These are phyloP conservation scores for Ophiocordyceps camponoti-saundersi DNA, from an alignment of 2,329 filamentous ascomycete genomes.

Conservation along the genomic window DNA sequence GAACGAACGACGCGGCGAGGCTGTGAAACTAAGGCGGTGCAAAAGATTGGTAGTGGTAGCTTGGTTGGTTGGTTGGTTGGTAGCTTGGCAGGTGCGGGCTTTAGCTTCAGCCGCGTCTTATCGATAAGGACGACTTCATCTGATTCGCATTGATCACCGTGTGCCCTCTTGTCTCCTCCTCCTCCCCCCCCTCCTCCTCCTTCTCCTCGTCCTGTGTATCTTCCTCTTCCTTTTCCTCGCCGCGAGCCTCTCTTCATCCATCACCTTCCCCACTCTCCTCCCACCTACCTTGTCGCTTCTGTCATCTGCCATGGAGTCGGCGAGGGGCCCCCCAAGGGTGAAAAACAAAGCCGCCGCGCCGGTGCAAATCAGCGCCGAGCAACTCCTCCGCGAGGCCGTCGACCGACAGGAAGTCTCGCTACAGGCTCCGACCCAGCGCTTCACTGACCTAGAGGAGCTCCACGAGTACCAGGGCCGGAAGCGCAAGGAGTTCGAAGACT, in stretches of 20 bases:
- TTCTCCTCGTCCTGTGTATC: not conserved
- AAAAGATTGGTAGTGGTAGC: not conserved
- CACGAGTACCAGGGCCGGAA: constrained; percentile 96
- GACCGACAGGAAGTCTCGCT: constrained; percentile 83
- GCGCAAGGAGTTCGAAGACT: constrained; percentile 92
- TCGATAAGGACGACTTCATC: not conserved
- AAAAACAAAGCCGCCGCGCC: constrained; percentile 96
- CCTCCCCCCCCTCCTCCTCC: not conserved
- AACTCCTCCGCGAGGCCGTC: constrained; percentile 91
- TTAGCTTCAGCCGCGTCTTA: not conserved
- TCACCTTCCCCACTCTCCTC: constrained; percentile 2
- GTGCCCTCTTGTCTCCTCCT: not conserved
- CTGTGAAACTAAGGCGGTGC: not conserved
- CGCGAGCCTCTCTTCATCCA: not conserved
- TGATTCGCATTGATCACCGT: not conserved
- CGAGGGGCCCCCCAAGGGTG: constrained; percentile 83
- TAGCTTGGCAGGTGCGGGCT: not conserved
- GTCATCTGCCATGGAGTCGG: constrained; percentile 56
- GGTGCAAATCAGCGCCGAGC: constrained; percentile 85
- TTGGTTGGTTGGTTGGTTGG: too few relatives aligned
- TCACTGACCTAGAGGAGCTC: constrained; percentile 91
- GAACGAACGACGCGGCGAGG: not conserved
- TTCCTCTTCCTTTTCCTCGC: not conserved
- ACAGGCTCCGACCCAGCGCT: constrained; percentile 83
- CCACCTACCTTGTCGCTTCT: too few relatives aligned